Evolutionary conservation across 495 filamentous ascomycete genomes (phyloP).

Genomic region (Penicillium egyptiacum): DNA sequence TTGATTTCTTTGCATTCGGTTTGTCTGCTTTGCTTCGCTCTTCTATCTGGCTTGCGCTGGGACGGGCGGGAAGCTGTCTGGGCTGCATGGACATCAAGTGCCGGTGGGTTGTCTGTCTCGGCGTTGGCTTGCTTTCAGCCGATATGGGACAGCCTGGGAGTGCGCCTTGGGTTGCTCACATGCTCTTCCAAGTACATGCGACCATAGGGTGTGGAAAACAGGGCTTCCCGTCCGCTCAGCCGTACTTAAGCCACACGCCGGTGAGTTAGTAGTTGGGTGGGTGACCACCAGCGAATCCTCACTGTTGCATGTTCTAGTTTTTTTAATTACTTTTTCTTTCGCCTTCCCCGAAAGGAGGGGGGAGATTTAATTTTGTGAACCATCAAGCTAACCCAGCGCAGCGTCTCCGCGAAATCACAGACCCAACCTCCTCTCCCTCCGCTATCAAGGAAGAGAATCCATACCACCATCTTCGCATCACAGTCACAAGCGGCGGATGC

Average conservation of each 20-base stretch:
- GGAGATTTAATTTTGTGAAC: conserved; percentile 5
- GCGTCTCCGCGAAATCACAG: conserved; percentile 66
- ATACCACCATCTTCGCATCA: conserved; percentile 79
- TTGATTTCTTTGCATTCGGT: not conserved
- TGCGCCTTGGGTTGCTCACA: conserved; percentile 18
- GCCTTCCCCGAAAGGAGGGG: conserved; percentile 29
- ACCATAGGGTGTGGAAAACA: conserved; percentile 54
- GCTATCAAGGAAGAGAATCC: conserved; percentile 71
- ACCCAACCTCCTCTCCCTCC: conserved; percentile 43
- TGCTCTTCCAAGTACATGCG: conserved; percentile 35
- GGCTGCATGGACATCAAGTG: conserved; percentile 1
- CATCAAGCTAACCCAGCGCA: conserved; percentile 31
- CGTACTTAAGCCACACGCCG: conserved; percentile 54
- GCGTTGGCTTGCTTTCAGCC: not conserved
- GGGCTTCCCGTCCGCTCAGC: conserved; percentile 52
- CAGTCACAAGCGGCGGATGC: conserved; percentile 89
- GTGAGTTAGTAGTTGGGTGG: conserved; percentile 52
- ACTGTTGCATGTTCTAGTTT: conserved; percentile 49
- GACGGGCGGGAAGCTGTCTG: conserved; percentile 7
- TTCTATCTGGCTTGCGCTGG: conserved; percentile 7
- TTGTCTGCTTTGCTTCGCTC: conserved; percentile 1
- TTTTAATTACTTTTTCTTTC: conserved; percentile 34
- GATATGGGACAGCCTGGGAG: not conserved
- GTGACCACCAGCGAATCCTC: conserved; percentile 53
- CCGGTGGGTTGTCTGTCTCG: not conserved